Conservation (phyloP, 257 asterid genomes). For the Petunia secreta region DNA sequence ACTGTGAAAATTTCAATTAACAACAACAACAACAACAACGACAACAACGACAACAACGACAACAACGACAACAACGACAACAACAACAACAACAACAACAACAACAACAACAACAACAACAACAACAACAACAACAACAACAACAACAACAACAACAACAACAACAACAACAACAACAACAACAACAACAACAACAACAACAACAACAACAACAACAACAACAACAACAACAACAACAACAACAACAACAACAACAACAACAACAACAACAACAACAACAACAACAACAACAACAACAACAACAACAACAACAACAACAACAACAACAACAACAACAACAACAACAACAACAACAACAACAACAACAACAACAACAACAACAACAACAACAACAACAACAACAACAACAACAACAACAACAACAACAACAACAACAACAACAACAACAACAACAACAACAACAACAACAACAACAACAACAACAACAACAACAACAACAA, state of each 20-base stretch:
- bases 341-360: conserved; percentile 1
- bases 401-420: background rate
- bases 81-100: conserved; percentile 1
- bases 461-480: conserved; percentile 1
- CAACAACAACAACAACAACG: background rate
- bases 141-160: conserved; percentile 1
- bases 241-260: conserved; percentile 1
- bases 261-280: conserved; percentile 1
- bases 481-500: conserved; percentile 1
- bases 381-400: conserved; percentile 1
- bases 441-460: conserved; percentile 1
- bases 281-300: background rate
- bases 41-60: background rate
- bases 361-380: conserved; percentile 1
- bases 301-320: background rate
- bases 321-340: conserved; percentile 1
- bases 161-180: background rate
- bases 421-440: conserved; percentile 1
- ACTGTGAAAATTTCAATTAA: background rate
- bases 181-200: background rate
- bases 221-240: conserved; percentile 1
- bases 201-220: conserved; percentile 1
- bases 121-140: conserved; percentile 1
- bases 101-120: conserved; percentile 1
- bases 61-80: background rate